Evolutionary conservation across 2,329 filamentous ascomycete genomes (phyloP).

Genomic region (Trichophyton schoenleinii): DNA sequence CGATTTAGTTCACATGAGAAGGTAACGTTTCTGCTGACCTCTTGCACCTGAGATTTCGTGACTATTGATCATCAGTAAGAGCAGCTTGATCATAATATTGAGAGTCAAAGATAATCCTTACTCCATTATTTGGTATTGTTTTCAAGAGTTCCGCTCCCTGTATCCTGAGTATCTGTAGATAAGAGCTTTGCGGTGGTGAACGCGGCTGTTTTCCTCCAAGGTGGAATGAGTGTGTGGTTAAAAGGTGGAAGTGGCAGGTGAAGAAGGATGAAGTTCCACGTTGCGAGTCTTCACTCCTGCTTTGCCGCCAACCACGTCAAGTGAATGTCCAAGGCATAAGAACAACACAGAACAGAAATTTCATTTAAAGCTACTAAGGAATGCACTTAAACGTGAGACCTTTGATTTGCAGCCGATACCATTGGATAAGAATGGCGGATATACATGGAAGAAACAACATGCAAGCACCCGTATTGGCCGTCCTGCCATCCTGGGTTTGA

Average conservation of each 20-base stretch:
- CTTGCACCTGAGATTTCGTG: conserved; percentile 1
- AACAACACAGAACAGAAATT: neutral
- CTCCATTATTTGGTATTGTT: neutral
- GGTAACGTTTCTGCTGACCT: neutral
- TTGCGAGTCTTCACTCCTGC: neutral
- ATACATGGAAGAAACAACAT: neutral
- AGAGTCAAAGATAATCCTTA: neutral
- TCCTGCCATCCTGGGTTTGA: neutral
- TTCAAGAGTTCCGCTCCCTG: neutral
- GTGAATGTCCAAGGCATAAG: neutral
- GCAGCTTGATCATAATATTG: neutral
- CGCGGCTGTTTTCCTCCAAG: neutral
- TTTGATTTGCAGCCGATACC: neutral
- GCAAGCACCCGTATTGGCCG: neutral
- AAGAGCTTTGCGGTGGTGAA: neutral
- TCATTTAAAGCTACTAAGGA: neutral
- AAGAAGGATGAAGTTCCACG: neutral
- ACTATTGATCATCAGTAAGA: neutral
- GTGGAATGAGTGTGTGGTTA: neutral
- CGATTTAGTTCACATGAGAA: neutral
- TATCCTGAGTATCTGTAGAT: neutral
- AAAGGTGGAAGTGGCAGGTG: neutral
- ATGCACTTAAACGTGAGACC: neutral
- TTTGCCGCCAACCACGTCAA: neutral
- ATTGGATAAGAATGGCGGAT: neutral